Percentiles rank a stretch among this genome's conserved stretches.
Evolutionary conservation across 2,329 filamentous ascomycete genomes (phyloP).

Genomic region (Westerdykella sp.): DNA sequence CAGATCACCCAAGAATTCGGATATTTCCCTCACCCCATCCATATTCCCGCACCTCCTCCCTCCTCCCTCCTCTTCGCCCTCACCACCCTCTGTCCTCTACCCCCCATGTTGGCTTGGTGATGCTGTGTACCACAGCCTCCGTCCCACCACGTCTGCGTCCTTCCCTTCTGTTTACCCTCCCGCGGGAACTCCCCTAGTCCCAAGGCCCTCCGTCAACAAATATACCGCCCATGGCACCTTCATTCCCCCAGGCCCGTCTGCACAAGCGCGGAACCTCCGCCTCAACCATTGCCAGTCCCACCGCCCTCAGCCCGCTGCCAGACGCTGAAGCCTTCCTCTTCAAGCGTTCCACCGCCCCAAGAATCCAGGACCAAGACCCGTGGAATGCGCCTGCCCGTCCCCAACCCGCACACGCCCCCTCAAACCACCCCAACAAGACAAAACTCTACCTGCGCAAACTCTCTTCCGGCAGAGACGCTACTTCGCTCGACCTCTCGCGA

Average conservation of each 20-base stretch:
- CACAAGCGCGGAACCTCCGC: constrained; percentile 38
- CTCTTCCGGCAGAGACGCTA: constrained; percentile 44
- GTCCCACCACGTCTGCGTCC: constrained; percentile 1
- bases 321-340: constrained; percentile 26
- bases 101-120: constrained; percentile 20
- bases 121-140: constrained; percentile 10
- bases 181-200: neutral
- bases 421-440: constrained; percentile 39
- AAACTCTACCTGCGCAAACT: constrained; percentile 53
- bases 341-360: constrained; percentile 31
- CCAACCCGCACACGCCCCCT: constrained; percentile 16
- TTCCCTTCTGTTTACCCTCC: constrained; percentile 6
- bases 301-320: constrained; percentile 23
- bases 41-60: no score
- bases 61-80: no score
- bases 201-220: neutral
- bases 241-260: constrained; percentile 30
- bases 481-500: constrained; percentile 50
- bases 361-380: constrained; percentile 30
- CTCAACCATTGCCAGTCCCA: constrained; percentile 30
- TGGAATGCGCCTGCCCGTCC: constrained; percentile 24
- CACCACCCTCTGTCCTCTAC: no score
- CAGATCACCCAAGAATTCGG: no score
- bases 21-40: no score
- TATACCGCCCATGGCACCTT: constrained; percentile 8